Evolutionary conservation across 768 basidiomycete species (phyloP).

Genomic region (Leccinum uliginosum): DNA sequence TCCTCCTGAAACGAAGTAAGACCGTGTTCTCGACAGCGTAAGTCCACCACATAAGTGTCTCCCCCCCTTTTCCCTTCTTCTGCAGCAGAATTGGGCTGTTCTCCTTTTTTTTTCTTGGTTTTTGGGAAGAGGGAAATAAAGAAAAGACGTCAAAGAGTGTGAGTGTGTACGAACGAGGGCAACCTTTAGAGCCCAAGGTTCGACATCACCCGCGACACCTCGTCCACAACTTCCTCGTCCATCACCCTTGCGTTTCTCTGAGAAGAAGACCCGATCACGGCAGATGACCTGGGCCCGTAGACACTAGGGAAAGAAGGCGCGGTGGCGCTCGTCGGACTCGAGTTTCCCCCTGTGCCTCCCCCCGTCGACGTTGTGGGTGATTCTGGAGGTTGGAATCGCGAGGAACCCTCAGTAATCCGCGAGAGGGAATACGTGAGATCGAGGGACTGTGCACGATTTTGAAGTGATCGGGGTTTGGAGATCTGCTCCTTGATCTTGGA

Average conservation of each 20-base stretch:
- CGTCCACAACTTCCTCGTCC: constrained; percentile 60
- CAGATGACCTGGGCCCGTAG: constrained; percentile 60
- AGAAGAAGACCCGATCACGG: constrained; percentile 41
- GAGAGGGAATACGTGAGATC: constrained; percentile 82
- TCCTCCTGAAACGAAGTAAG: constrained; percentile 20
- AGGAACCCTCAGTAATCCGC: constrained; percentile 68
- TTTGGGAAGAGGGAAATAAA: constrained; percentile 9
- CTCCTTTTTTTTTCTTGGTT: constrained; percentile 2
- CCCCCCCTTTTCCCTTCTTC: constrained; percentile 5
- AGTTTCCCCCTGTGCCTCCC: constrained; percentile 69
- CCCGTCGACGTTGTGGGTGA: constrained; percentile 75
- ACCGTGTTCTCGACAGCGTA: constrained; percentile 19
- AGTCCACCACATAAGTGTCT: constrained; percentile 11
- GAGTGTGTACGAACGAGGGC: constrained; percentile 13
- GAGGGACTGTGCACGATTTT: constrained; percentile 85
- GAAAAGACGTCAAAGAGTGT: constrained; percentile 2
- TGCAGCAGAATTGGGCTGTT: constrained; percentile 2
- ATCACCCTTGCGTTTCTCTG: constrained; percentile 37
- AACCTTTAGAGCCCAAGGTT: constrained; percentile 56
- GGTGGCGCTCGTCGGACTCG: constrained; percentile 73
- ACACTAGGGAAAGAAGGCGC: constrained; percentile 84
- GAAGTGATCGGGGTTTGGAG: constrained; percentile 74
- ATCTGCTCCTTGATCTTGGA: constrained; percentile 77
- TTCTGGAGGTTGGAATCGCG: constrained; percentile 63
- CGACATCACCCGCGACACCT: constrained; percentile 74